Conservation (phyloP, 192 early-diverging fungal genomes). For the Coemansia sp. region DNA sequence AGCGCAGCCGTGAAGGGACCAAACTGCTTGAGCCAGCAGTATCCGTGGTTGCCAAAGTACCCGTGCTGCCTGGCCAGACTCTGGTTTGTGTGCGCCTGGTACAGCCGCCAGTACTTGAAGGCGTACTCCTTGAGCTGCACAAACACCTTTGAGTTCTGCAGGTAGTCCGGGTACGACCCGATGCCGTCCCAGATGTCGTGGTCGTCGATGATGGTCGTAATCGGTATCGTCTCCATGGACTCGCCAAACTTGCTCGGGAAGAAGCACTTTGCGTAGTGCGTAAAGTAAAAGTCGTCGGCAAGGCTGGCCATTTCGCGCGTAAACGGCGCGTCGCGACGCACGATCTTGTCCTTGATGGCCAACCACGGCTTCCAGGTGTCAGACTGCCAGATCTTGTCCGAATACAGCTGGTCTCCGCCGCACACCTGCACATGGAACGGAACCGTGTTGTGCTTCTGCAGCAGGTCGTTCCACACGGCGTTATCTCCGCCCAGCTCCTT, state of each 20-base stretch:
- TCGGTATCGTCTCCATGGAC: conserved; percentile 74
- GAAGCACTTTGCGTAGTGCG: conserved; percentile 67
- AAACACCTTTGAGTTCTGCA: conserved; percentile 69
- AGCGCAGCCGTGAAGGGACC: conserved; percentile 66
- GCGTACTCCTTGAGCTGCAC: conserved; percentile 72
- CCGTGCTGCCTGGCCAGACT: conserved; percentile 59
- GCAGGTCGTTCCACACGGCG: conserved; percentile 68
- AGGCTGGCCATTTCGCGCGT: conserved; percentile 57
- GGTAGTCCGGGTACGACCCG: conserved; percentile 77
- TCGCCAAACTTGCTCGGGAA: conserved; percentile 59
- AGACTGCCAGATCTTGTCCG: conserved; percentile 60
- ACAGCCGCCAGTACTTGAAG: conserved; percentile 76
- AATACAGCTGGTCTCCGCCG: conserved; percentile 75
- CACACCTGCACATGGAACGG: conserved; percentile 73
- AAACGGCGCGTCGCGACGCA: conserved; percentile 55
- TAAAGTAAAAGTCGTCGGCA: conserved; percentile 70
- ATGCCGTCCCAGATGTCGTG: conserved; percentile 88
- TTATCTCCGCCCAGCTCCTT: conserved; percentile 49
- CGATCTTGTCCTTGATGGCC: conserved; percentile 52
- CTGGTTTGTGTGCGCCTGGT: conserved; percentile 78
- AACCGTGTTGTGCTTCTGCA: conserved; percentile 58
- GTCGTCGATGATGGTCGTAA: conserved; percentile 79
- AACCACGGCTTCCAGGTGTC: conserved; percentile 64
- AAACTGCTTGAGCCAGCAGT: conserved; percentile 65
- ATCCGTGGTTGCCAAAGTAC: conserved; percentile 56